phyloP scores from a whole-genome alignment of 257 asterid genomes.

The Agastache rugosa region DNA sequence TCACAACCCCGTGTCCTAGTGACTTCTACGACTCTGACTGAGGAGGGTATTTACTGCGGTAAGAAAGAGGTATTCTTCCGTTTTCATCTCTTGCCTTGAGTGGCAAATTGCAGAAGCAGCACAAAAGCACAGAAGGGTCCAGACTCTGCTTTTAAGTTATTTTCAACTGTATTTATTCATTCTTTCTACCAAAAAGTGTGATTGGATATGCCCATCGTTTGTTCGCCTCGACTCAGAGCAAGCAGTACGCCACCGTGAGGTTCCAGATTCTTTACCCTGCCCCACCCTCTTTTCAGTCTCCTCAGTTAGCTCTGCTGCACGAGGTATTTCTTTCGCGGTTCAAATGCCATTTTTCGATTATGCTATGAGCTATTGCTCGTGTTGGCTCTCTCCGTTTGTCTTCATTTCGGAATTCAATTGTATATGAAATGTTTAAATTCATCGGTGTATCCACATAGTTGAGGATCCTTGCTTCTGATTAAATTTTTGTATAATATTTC shows the following conservation, averaged over 20 bases:
- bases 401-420: constrained; percentile 38
- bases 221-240: constrained; percentile 35
- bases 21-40: constrained; percentile 90
- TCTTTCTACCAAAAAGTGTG: constrained; percentile 53
- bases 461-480: constrained; percentile 31
- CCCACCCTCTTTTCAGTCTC: not conserved
- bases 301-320: constrained; percentile 33
- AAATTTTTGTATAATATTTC: constrained; percentile 44
- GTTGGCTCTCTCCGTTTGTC: constrained; percentile 27
- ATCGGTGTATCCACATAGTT: constrained; percentile 19
- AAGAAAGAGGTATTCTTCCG: constrained; percentile 22
- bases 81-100: constrained; percentile 42
- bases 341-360: constrained; percentile 17
- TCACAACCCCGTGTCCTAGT: constrained; percentile 90
- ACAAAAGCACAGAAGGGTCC: constrained; percentile 37
- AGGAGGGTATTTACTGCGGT: constrained; percentile 43
- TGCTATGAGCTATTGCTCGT: constrained; percentile 29
- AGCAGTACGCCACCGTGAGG: constrained; percentile 37
- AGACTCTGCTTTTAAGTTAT: constrained; percentile 39
- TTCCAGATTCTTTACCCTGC: constrained; percentile 29
- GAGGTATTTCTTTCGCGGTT: constrained; percentile 28
- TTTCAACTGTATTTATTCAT: constrained; percentile 46
- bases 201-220: constrained; percentile 33
- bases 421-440: constrained; percentile 46
- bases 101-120: constrained; percentile 44